A percentile compares a stretch with the other conserved stretches of the same genome.
Evolutionary conservation across 441 rosid genomes (phyloP).

Genomic region (Macaranga tanarius): DNA sequence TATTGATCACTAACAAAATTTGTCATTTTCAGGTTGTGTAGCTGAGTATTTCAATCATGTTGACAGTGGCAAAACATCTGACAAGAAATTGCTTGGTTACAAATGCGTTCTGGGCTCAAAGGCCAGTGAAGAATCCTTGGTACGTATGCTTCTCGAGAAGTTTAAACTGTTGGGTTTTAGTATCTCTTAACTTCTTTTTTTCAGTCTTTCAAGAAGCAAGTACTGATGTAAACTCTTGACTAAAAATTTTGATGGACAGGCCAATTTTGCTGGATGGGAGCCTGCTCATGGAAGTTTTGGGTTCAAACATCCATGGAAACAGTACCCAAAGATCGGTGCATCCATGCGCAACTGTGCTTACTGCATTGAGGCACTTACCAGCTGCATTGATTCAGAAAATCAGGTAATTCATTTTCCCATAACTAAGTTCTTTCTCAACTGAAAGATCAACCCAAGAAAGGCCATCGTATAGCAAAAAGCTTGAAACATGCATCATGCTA

Average conservation of each 20-base stretch:
- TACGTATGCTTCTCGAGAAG: slow-evolving; percentile 21
- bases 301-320: slow-evolving; percentile 78
- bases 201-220: too few relatives aligned
- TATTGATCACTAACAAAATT: not conserved
- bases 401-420: slow-evolving; percentile 33
- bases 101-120: slow-evolving; percentile 60
- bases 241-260: slow-evolving; percentile 34
- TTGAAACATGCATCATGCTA: not conserved
- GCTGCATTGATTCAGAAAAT: slow-evolving; percentile 43
- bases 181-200: too few relatives aligned
- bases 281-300: slow-evolving; percentile 71
- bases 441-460: too few relatives aligned
- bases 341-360: slow-evolving; percentile 45
- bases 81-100: slow-evolving; percentile 41
- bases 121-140: slow-evolving; percentile 68
- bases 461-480: too few relatives aligned
- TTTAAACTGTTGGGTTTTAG: too few relatives aligned
- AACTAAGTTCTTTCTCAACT: not conserved
- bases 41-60: slow-evolving; percentile 32
- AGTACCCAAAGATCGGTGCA: slow-evolving; percentile 54
- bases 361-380: slow-evolving; percentile 48
- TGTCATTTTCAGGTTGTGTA: slow-evolving; percentile 38
- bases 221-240: not conserved
- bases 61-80: slow-evolving; percentile 22
- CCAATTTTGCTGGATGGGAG: slow-evolving; percentile 82